These are phyloP conservation scores for Taphrina confusa DNA, from an alignment of 1,139 yeast species.

Conservation along the genomic window DNA sequence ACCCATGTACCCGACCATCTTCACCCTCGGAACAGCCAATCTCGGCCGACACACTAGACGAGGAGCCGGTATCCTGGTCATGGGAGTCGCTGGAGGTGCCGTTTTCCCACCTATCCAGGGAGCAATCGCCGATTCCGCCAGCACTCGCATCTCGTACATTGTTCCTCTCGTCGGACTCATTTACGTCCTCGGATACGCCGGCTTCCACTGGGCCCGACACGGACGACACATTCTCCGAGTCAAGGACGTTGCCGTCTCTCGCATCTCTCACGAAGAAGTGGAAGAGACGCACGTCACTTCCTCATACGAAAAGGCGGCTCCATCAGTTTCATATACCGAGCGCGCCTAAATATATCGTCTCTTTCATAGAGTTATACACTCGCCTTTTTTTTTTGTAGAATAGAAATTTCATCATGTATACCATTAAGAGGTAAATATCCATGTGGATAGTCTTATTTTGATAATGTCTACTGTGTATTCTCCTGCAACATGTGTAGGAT, in stretches of 20 bases:
- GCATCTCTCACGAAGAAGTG: background rate
- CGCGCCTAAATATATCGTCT: background rate
- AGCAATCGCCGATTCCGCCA: slow-evolving; percentile 14
- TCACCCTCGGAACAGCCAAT: slow-evolving; percentile 35
- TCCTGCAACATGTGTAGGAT: too few species aligned
- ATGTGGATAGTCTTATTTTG: too few species aligned
- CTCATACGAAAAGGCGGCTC: background rate
- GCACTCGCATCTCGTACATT: slow-evolving; percentile 9
- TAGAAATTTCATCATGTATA: too few species aligned
- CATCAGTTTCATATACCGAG: slow-evolving; percentile 1
- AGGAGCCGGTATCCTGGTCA: slow-evolving; percentile 34
- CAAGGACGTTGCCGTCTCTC: slow-evolving; percentile 13
- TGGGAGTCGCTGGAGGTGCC: slow-evolving; percentile 37
- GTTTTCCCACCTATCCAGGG: slow-evolving; percentile 35
- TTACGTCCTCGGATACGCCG: slow-evolving; percentile 22
- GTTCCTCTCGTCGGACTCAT: slow-evolving; percentile 13
- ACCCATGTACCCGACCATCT: slow-evolving; percentile 36
- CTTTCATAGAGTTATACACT: background rate
- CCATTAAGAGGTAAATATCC: too few species aligned
- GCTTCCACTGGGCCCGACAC: slow-evolving; percentile 8
- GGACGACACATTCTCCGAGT: slow-evolving; percentile 20
- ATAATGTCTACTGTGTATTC: too few species aligned
- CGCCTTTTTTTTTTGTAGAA: background rate
- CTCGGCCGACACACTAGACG: slow-evolving; percentile 36
- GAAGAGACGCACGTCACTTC: background rate